A percentile compares a stretch with the other conserved stretches of the same genome.
These are phyloP conservation scores for Endocarpon pusillum DNA, from an alignment of 495 filamentous ascomycete genomes.

Conservation along the genomic window DNA sequence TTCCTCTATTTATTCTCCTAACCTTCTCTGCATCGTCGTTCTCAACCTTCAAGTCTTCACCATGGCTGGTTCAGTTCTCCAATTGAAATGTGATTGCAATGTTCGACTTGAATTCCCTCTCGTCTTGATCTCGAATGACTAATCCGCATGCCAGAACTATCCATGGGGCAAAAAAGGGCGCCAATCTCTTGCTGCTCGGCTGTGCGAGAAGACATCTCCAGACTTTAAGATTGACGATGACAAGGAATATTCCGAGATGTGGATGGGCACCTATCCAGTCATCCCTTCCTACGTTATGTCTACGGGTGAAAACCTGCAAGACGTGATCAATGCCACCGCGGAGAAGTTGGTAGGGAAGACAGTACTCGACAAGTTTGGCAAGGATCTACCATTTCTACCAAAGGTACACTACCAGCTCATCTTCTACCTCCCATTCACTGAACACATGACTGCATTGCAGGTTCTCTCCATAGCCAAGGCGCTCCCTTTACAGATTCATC, in stretches of 20 bases:
- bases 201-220: constrained; percentile 27
- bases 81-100: constrained; percentile 26
- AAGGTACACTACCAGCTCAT: constrained; percentile 30
- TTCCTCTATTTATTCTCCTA: too few species aligned
- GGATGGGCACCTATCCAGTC: constrained; percentile 68
- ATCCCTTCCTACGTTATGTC: constrained; percentile 45
- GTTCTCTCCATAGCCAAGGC: constrained; percentile 66
- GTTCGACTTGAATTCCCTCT: constrained; percentile 8
- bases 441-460: constrained; percentile 12
- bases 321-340: constrained; percentile 46
- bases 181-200: constrained; percentile 22
- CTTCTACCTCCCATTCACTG: background rate
- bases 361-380: constrained; percentile 43
- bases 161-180: constrained; percentile 31
- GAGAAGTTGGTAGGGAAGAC: constrained; percentile 45
- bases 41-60: background rate
- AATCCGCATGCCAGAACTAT: constrained; percentile 23
- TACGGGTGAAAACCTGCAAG: constrained; percentile 45
- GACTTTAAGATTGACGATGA: constrained; percentile 21
- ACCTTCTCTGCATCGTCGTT: too few species aligned
- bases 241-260: constrained; percentile 43
- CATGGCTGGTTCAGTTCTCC: constrained; percentile 24
- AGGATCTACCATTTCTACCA: constrained; percentile 55
- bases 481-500: constrained; percentile 67
- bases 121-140: background rate